Base-by-base conservation (phyloP, 2,329 filamentous ascomycete species). In the Fusarium sp. region DNA sequence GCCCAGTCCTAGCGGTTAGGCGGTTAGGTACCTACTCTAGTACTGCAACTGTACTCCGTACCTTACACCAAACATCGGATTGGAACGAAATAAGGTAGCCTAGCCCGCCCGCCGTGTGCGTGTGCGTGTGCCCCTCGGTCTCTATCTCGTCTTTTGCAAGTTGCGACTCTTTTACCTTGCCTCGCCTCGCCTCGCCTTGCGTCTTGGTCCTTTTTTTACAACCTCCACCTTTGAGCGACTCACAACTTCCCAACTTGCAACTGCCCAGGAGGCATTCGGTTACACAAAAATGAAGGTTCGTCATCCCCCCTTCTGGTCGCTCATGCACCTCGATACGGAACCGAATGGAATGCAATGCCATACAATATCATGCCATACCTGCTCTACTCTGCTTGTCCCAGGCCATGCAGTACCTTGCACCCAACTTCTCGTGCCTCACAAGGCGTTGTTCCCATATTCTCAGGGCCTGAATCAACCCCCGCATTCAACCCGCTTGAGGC, bases 271-370 rank as follows among this genome's bases (percentile, higher is more conserved):
- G 72, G 67, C 67, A 72, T 64, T 54, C 62, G 70, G 73, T 76
- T 73, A 72, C 75, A 77, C 76, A 78, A 76, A 64, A 62, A 78
- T 78, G 77, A 78, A 78, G 77, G 77, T 77, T 75, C 69, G 75
- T 75, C 71, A 69, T 71, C 53, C 56, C 67, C 70, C 52, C 55
- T 65, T 62, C 45, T 27, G 63, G 60, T 62, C 57, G 59, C 59
- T 56, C 53, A 54, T 70, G 35, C 46, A 23, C 62, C 56, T 60
- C 46, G 20, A 46, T 33, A 40, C 35, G 44, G 45, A 52, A 40
- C 56, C 40, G 52, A 30, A 62, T 62, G 33, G 15, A 37, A 37
- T 37, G 33, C 17, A n/a, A 37, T 37, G 33, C 33, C 15, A 37
- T 37, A 37, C 33, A 37, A 37, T 37, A 47, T 49, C 51, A 46